These are phyloP conservation scores for Leucocoprinus sp. DNA, from an alignment of 768 basidiomycete genomes.

Conservation along the genomic window DNA sequence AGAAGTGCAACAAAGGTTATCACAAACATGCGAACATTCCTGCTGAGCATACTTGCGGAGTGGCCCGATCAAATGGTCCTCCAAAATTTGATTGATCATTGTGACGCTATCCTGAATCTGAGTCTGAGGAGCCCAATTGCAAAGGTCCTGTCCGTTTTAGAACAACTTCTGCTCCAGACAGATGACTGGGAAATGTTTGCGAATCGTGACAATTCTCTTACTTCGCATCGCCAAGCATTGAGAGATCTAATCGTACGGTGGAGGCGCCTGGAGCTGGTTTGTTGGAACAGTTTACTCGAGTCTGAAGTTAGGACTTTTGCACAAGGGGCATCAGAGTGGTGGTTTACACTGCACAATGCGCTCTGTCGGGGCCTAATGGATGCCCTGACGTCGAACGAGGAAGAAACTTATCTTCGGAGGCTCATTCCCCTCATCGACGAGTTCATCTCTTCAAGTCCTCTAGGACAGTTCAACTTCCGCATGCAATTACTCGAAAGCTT, in stretches of 20 bases:
- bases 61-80: constrained; percentile 99
- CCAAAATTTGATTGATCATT: constrained; percentile 72
- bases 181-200: constrained; percentile 97
- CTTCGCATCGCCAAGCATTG: constrained; percentile 52
- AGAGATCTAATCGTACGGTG: constrained; percentile 76
- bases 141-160: constrained; percentile 71
- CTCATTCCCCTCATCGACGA: constrained; percentile 75
- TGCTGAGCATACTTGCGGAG: constrained; percentile 53
- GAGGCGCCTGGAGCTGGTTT: constrained; percentile 82
- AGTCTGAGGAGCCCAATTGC: constrained; percentile 68
- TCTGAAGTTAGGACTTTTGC: constrained; percentile 56
- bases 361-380: constrained; percentile 54
- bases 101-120: constrained; percentile 54
- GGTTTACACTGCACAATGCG: constrained; percentile 85
- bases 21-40: constrained; percentile 37
- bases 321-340: constrained; percentile 52
- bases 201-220: constrained; percentile 83
- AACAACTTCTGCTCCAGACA: constrained; percentile 77
- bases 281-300: constrained; percentile 77
- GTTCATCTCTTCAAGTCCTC: constrained; percentile 65
- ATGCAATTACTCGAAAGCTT: constrained; percentile 67
- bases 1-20: constrained; percentile 52
- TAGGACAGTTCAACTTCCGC: constrained; percentile 75
- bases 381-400: constrained; percentile 27
- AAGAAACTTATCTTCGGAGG: constrained; percentile 46